phyloP scores from a whole-genome alignment of 768 basidiomycete genomes.

The Panus rudis region DNA sequence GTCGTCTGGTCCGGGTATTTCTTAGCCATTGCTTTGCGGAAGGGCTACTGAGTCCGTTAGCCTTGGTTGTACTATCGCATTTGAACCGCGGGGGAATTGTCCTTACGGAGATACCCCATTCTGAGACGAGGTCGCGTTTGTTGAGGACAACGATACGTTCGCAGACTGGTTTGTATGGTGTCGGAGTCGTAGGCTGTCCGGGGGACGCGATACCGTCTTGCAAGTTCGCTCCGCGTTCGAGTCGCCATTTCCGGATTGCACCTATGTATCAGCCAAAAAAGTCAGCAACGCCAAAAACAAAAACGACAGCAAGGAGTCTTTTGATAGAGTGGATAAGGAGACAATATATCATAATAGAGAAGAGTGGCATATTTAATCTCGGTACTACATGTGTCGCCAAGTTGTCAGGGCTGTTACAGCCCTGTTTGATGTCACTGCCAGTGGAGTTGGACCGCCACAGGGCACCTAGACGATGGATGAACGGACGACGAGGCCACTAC shows the following conservation, averaged over 20 bases:
- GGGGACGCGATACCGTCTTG: not conserved
- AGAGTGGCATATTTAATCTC: too few species aligned
- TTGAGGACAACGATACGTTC: constrained; percentile 89
- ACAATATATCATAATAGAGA: too few species aligned
- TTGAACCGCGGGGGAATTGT: not conserved
- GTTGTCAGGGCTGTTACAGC: too few species aligned
- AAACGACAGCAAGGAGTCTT: too few species aligned
- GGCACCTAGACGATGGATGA: too few species aligned
- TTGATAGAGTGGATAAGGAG: too few species aligned
- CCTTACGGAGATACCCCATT: constrained; percentile 81
- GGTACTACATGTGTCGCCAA: too few species aligned
- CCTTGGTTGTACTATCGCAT: not conserved
- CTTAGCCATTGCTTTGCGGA: constrained; percentile 60
- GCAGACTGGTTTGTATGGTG: constrained; percentile 34
- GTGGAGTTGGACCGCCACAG: too few species aligned
- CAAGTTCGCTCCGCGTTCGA: constrained; percentile 41
- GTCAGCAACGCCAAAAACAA: too few species aligned
- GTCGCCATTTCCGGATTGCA: constrained; percentile 60
- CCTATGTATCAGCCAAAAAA: too few species aligned
- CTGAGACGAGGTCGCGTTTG: constrained; percentile 86
- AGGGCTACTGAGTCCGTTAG: constrained; percentile 44
- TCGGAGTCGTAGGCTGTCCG: constrained; percentile 4
- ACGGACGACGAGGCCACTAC: too few species aligned
- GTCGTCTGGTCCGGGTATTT: constrained; percentile 65
- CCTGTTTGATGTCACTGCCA: too few species aligned